Evolutionary conservation across 1,284 basidiomycete genomes (phyloP), one percentile per base, ranked within the genome.

Genomic region (Vanrija pseudolonga): DNA sequence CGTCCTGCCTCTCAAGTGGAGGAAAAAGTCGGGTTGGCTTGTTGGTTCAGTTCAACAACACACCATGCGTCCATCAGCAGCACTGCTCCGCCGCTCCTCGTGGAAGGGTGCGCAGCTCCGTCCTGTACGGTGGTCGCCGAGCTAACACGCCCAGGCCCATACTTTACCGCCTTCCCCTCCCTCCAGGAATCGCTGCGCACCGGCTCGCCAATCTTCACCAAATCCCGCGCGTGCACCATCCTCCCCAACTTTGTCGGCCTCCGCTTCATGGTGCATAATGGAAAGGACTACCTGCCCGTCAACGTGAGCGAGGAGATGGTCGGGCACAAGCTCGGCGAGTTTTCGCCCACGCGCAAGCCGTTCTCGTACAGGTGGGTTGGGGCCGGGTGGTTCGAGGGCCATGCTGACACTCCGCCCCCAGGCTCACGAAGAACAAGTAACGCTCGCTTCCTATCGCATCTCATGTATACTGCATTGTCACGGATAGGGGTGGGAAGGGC

Each of bases 261-360:
- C 44, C 85, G 86, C 53, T 96, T 96, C 73, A 79, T 90, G 72
- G 90, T 98, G 0, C 92, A 98, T 77, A 98, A 97, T 66, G 95
- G 95, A 44, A 92, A 89, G 77, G 84, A 90, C 63, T 96, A 94
- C 72, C 64, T 87, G 14, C 92, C 93, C 0, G 86, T 98, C 36
- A 78, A 82, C 36, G 82, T 98, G 55, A 92, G 90, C 14, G 91
- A 95, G 74, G 94, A 98, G 73, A 98, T 98, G 94, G 91, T 98
- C 3, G 95, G 95, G 0, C 93, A 98, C 75, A 98, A 98, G 76
- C 77, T 98, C 52, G 95, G 95, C 49, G 94, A 98, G 79, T 98
- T 98, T 76, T 81, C 92, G 18, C 83, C 87, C 57, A 97, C 93
- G 41, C 85, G 89, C 76, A 82, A 82, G 67, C 77, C 74, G 50